Conservation (phyloP, 805 yeast genomes). For the Debaryomyces tyrocola region DNA sequence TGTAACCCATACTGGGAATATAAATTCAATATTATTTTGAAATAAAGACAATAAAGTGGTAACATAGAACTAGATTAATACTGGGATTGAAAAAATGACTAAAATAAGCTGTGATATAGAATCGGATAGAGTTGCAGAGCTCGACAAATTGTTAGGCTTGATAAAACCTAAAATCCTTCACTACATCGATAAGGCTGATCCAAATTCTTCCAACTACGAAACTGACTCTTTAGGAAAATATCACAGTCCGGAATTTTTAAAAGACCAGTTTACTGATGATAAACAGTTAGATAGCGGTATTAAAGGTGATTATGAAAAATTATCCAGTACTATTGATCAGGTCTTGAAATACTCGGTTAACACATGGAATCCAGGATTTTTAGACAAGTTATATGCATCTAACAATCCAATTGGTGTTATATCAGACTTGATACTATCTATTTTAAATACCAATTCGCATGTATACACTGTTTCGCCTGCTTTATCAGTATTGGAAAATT, state of each 20-base stretch:
- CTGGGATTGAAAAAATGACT: slow-evolving; percentile 2
- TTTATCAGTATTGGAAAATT: slow-evolving; percentile 70
- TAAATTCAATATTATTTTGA: too few relatives aligned
- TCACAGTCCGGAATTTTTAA: slow-evolving; percentile 51
- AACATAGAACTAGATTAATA: too few relatives aligned
- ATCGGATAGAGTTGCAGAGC: slow-evolving; percentile 51
- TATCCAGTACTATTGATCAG: slow-evolving; percentile 51
- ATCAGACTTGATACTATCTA: slow-evolving; percentile 64
- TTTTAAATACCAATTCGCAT: slow-evolving; percentile 80
- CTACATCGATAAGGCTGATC: slow-evolving; percentile 52
- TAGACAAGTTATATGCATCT: slow-evolving; percentile 83
- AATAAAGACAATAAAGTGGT: too few relatives aligned
- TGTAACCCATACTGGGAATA: too few relatives aligned
- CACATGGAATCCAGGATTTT: slow-evolving; percentile 85
- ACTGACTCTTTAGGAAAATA: slow-evolving; percentile 51
- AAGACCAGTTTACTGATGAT: slow-evolving; percentile 27
- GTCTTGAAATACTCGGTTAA: slow-evolving; percentile 68
- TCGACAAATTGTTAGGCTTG: slow-evolving; percentile 53
- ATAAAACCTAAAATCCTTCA: slow-evolving; percentile 51
- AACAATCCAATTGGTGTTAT: slow-evolving; percentile 83
- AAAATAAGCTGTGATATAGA: slow-evolving; percentile 40
- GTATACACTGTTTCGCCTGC: slow-evolving; percentile 86
- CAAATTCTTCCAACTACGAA: slow-evolving; percentile 24
- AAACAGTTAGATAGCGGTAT: slow-evolving; percentile 26
- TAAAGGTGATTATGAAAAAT: slow-evolving; percentile 38